Base-by-base conservation (phyloP, 1,139 yeast species). In the Kodamaea sp. region DNA sequence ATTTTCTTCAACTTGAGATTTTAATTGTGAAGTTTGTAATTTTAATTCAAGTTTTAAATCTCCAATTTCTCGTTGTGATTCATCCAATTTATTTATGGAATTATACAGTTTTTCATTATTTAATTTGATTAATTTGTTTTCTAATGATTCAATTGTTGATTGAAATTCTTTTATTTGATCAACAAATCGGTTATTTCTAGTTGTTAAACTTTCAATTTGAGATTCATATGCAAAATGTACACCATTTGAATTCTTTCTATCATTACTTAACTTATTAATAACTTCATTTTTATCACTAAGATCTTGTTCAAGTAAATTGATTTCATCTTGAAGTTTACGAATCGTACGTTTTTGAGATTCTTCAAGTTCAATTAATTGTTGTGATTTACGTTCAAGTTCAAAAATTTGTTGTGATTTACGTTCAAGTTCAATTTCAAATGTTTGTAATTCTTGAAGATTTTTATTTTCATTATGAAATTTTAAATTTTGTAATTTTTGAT, bases 381-480 rank as follows among this genome's bases (percentile, higher is more conserved):
- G 25, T 33, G 11, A 33, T 33, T 30, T 24, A 27, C 29, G 25
- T 33, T 47, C 54, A 22, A 55, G 37, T 12, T 58, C 58, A 30
- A 49, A 47, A n/a, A 53, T 36, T 30, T 46, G 45, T 27, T 44
- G 46, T 12, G 46, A 47, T 24, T 40, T 39, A 3, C 49, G 35
- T 11, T 32, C 34, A 11, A 38, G 26, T 11, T 38, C 31, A 20
- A 29, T 28, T 23, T 10, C 27, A 8, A 29, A 23, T 8, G 20
- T 4, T 20, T n/a, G 10, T 24, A 34, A 8, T 31, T 24, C 11
- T 35, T 35, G 29, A 33, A 38, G 20, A 12, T 26, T 22, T 25
- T 23, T 7, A 34, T 8, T 15, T 8, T 20, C 27, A 15, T 11
- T 11, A 24, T 12, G 3, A 20, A 27, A 26, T 31, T 22, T 15